phyloP scores from a whole-genome alignment of 768 basidiomycete genomes.

The Pleurotus sapidus region DNA sequence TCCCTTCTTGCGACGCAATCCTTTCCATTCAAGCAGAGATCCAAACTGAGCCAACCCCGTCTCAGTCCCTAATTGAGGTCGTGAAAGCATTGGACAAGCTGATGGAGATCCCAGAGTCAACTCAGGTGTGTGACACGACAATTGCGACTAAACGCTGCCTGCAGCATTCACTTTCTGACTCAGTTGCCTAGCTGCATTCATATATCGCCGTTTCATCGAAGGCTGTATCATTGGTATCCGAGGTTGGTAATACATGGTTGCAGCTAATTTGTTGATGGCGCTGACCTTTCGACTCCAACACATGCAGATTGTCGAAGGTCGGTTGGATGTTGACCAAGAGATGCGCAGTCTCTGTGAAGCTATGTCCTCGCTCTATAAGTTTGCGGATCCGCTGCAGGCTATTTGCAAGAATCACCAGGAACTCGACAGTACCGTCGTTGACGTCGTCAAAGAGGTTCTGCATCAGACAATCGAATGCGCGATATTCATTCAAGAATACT shows the following conservation, averaged over 20 bases:
- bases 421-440: constrained; percentile 15
- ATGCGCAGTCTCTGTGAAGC: constrained; percentile 21
- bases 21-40: background rate
- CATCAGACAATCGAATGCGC: constrained; percentile 32
- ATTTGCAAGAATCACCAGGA: constrained; percentile 23
- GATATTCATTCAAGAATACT: constrained; percentile 32
- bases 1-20: background rate
- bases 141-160: too few relatives aligned
- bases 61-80: background rate
- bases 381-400: constrained; percentile 24
- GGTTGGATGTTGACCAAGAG: constrained; percentile 20
- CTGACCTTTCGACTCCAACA: too few relatives aligned
- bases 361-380: constrained; percentile 28
- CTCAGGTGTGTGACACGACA: too few relatives aligned
- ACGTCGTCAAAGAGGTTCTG: constrained; percentile 20
- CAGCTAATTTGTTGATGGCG: background rate
- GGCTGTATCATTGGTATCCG: constrained; percentile 4
- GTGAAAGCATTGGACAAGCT: background rate
- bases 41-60: background rate
- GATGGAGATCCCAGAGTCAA: background rate
- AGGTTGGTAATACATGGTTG: background rate
- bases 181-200: constrained; percentile 3
- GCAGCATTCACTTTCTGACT: too few relatives aligned
- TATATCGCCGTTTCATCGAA: constrained; percentile 6
- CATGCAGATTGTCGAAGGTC: constrained; percentile 23